Evolutionary conservation across 352 stramenopile genomes (phyloP).

Genomic region (Pythium chondricola): DNA sequence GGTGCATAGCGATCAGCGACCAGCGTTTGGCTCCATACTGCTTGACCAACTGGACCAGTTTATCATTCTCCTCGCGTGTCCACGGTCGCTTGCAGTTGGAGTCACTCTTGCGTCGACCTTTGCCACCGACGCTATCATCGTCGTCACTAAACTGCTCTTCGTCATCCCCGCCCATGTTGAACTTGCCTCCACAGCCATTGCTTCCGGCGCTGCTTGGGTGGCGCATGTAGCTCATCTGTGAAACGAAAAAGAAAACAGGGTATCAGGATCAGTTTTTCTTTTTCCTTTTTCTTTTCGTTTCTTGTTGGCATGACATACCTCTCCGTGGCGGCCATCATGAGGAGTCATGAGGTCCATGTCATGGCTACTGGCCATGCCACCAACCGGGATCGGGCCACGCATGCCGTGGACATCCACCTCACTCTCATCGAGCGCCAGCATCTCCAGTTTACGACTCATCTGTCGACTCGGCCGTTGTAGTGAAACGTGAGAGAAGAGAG

Average conservation of each 20-base stretch:
- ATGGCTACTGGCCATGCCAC: constrained; percentile 12
- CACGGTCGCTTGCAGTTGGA: constrained; percentile 84
- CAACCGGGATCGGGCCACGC: constrained; percentile 20
- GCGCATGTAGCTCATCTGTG: constrained; percentile 22
- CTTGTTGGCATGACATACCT: constrained; percentile 2
- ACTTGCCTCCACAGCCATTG: constrained; percentile 12
- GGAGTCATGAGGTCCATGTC: constrained; percentile 31
- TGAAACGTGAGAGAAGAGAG: no score
- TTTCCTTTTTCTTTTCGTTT: not conserved
- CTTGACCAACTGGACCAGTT: constrained; percentile 84
- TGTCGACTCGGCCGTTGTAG: not conserved
- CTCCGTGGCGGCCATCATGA: constrained; percentile 2
- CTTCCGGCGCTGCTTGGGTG: constrained; percentile 17
- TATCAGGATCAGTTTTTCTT: not conserved
- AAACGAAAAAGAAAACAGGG: not conserved
- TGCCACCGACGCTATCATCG: constrained; percentile 39
- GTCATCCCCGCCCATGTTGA: constrained; percentile 13
- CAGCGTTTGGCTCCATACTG: constrained; percentile 87
- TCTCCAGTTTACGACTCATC: constrained; percentile 76
- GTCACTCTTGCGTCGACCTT: constrained; percentile 49
- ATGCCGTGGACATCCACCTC: constrained; percentile 29
- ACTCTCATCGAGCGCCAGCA: constrained; percentile 37
- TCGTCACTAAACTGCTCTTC: constrained; percentile 69
- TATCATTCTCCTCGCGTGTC: constrained; percentile 86
- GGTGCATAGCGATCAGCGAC: constrained; percentile 86